These are phyloP conservation scores for Suillus placidus DNA, from an alignment of 768 basidiomycete genomes.

Conservation along the genomic window DNA sequence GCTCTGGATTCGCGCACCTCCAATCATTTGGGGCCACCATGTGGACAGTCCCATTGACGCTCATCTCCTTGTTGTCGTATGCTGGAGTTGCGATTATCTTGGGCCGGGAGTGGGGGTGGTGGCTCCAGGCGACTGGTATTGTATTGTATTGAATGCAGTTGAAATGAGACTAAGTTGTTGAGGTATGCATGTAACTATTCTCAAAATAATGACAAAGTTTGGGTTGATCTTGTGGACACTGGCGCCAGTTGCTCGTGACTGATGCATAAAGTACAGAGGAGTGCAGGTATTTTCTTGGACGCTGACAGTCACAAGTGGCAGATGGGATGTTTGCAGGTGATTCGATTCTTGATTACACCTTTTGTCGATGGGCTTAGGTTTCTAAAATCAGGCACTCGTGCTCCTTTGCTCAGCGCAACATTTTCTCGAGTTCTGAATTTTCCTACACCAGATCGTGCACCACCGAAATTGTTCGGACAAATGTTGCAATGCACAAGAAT, in stretches of 20 bases:
- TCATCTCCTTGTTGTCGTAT: background rate
- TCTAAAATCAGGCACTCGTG: background rate
- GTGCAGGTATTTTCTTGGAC: background rate
- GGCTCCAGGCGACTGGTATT: background rate
- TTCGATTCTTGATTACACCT: background rate
- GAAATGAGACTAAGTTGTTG: background rate
- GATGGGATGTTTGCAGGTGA: background rate
- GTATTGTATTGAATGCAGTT: background rate
- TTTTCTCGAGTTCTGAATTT: background rate
- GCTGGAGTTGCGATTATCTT: background rate
- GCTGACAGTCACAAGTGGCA: background rate
- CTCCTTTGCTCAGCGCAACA: no score
- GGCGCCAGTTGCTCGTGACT: background rate
- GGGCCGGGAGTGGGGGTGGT: background rate
- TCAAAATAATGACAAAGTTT: background rate
- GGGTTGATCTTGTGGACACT: background rate
- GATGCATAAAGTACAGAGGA: background rate
- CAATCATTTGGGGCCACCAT: slow-evolving; percentile 12
- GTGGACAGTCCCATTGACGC: background rate
- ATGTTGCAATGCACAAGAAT: background rate
- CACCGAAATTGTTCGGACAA: background rate
- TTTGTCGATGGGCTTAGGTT: background rate
- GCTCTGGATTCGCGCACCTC: slow-evolving; percentile 7
- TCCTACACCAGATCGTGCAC: background rate
- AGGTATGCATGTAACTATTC: background rate